These are phyloP conservation scores for Akanthomyces dipterigenus DNA, from an alignment of 2,329 filamentous ascomycete genomes.

Conservation along the genomic window DNA sequence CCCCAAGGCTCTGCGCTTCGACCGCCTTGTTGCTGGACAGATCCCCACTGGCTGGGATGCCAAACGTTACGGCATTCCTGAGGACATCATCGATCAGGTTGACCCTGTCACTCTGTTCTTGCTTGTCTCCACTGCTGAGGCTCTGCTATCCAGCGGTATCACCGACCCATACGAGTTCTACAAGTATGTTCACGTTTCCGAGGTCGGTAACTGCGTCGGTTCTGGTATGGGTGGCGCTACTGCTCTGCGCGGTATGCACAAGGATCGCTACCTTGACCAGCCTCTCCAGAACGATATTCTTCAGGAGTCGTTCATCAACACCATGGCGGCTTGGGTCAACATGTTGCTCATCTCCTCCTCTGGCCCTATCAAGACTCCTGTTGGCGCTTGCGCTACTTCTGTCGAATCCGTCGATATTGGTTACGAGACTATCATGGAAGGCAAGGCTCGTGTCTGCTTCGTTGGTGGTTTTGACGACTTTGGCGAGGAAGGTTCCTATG, in stretches of 20 bases:
- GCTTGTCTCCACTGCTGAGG: slow-evolving; percentile 87
- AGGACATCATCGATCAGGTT: slow-evolving; percentile 96
- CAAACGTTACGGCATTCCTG: slow-evolving; percentile 90
- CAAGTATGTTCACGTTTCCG: slow-evolving; percentile 96
- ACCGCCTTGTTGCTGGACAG: slow-evolving; percentile 94
- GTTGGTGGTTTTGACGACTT: slow-evolving; percentile 99
- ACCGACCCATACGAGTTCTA: slow-evolving; percentile 99
- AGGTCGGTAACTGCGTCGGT: slow-evolving; percentile 96
- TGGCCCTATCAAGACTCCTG: slow-evolving; percentile 96
- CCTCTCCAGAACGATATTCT: slow-evolving; percentile 98
- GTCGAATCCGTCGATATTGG: slow-evolving; percentile 97
- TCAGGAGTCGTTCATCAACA: slow-evolving; percentile 99
- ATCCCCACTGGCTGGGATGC: slow-evolving; percentile 97
- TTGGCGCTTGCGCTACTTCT: slow-evolving; percentile 93
- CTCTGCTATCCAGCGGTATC: slow-evolving; percentile 86
- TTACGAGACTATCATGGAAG: slow-evolving; percentile 96
- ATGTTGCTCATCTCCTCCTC: slow-evolving; percentile 97
- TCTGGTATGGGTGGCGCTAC: slow-evolving; percentile 95
- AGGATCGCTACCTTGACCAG: slow-evolving; percentile 93
- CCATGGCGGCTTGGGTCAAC: slow-evolving; percentile 99
- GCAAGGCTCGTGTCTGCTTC: slow-evolving; percentile 94
- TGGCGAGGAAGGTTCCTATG: slow-evolving; percentile 97
- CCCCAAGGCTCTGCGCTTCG: slow-evolving; percentile 93
- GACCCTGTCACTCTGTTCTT: slow-evolving; percentile 95
- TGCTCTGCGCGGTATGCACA: slow-evolving; percentile 95